Base-by-base conservation (phyloP, 495 filamentous ascomycete genomes). In the Podospora comata region DNA sequence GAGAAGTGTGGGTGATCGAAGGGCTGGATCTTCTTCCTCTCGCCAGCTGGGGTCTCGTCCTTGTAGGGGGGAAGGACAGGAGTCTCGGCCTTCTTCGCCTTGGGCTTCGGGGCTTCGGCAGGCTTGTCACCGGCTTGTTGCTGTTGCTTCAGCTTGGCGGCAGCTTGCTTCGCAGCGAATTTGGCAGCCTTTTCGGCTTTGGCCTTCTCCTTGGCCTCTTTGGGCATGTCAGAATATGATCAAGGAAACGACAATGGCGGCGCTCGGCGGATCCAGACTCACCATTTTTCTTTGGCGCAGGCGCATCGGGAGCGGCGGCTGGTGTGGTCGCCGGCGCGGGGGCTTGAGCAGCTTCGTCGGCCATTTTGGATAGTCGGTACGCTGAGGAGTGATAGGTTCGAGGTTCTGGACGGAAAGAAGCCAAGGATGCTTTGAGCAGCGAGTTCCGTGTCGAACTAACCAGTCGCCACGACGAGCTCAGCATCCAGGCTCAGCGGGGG, bases 1-100 rank as follows among this genome's bases (percentile, higher is more conserved):
- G 71, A 85, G 85, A 85, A 82, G 53, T 82, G 70, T 13, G 79
- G 79, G 71, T 82, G 73, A 9, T 82, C 78, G 68, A 83, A 79
- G 11, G 80, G 71, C 72, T 76, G 75, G 19, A 83, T 19, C 18
- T 11, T 69, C 77, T 87, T 87, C 77, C 84, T 85, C 67, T 87
- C 76, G 73, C 85, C 85, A 28, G 71, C 65, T 11, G 80, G 80
- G 4, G 83, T 85, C 11, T 80, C 75, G 67, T 85, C 80, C 4
- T 77, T 65, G 73, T 80, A 86, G n/a, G 76, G 71, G 16, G 84
- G 78, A 64, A 85, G 71, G 28, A 74, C 62, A 26, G 80, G 80
- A 13, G 76, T 65, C 32, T 81, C 77, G 28, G 79, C 78, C 77
- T 82, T 75, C 16, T 60, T 30, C 9, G 63, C 54, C 39, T 70